A percentile compares a stretch with the other conserved stretches of the same genome.
phyloP scores from a whole-genome alignment of 225 moss, liverwort and hornwort species.

The Antitrichia curtipendula region DNA sequence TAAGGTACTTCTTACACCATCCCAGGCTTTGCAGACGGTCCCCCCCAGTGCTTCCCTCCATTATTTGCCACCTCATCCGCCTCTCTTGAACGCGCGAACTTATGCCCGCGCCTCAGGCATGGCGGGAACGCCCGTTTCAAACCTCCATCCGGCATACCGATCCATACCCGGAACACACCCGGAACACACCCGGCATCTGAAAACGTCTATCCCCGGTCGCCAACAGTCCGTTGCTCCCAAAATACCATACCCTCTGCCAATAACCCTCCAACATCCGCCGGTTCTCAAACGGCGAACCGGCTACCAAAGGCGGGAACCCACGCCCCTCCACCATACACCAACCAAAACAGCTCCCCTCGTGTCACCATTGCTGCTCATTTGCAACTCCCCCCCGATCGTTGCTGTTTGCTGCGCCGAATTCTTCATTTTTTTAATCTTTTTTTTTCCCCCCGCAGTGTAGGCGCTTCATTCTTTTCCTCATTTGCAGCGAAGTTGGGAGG shows the following conservation, averaged over 20 bases:
- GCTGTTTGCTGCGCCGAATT: neutral
- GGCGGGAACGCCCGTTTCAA: slow-evolving; percentile 28
- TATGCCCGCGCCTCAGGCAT: neutral
- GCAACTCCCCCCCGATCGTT: neutral
- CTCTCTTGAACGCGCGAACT: neutral
- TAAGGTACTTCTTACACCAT: neutral
- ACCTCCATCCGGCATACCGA: neutral
- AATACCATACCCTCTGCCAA: neutral
- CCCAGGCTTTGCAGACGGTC: neutral
- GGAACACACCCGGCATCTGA: neutral
- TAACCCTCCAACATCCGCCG: neutral
- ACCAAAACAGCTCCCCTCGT: neutral
- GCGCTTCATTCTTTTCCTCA: neutral
- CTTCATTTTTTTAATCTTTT: neutral
- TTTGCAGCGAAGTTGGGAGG: neutral
- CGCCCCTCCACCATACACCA: neutral
- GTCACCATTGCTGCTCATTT: neutral
- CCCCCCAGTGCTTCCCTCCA: neutral
- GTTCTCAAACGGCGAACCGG: neutral
- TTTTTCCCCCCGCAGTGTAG: too few species aligned
- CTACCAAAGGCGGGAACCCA: neutral
- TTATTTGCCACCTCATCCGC: neutral
- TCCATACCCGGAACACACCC: neutral
- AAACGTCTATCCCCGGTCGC: neutral
- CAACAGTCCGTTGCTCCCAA: neutral